Base-by-base conservation (phyloP, 257 asterid species). In the Primulina eburnea region DNA sequence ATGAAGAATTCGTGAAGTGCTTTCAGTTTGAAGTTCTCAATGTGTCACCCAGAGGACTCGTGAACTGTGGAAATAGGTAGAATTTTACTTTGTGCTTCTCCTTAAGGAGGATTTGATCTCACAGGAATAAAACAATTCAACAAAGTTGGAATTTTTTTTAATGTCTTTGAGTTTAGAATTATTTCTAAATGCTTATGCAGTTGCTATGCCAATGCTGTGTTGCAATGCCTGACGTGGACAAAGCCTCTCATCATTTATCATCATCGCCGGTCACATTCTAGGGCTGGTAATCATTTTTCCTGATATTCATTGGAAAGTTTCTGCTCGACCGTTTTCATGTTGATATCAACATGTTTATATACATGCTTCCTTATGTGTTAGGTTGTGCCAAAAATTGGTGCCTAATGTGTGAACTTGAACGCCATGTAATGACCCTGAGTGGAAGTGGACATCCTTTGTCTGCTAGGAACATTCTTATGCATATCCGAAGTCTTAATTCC, bases 131-230 rank as follows among this genome's bases (percentile, higher is more conserved):
- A 52, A 56, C 72, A 68, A 16, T 64, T 52, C 14, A 28, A 64
- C 21, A 29, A 35, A 32, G 52, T 9, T 21, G 2, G 47, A 9
- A 38, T 1, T 8, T 9, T 38, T 28, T 38, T 38, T 38, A 0
- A 34, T 38, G 47, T 9, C 47, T 6, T 35, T 1, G 14, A 38
- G 1, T 32, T 26, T 58, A 52, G 40, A 62, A 47, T 57, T n/a
- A 55, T 71, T 17, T 64, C 8, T 60, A 56, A 61, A 67, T n/a
- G 47, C 68, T 61, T 76, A 71, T 81, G 81, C 95, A 91, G 97
- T 76, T 91, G 97, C 76, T 91, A 91, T 59, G 97, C 95, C 67
- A 91, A 86, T 82, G 97, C 92, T 33, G 96, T 91, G 73, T 81
- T 91, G 84, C 97, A 91, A 82, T 91, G 97, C 75, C 85, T 91